Base-by-base conservation (phyloP, 768 basidiomycete species). In the Kwoniella botswanensis region DNA sequence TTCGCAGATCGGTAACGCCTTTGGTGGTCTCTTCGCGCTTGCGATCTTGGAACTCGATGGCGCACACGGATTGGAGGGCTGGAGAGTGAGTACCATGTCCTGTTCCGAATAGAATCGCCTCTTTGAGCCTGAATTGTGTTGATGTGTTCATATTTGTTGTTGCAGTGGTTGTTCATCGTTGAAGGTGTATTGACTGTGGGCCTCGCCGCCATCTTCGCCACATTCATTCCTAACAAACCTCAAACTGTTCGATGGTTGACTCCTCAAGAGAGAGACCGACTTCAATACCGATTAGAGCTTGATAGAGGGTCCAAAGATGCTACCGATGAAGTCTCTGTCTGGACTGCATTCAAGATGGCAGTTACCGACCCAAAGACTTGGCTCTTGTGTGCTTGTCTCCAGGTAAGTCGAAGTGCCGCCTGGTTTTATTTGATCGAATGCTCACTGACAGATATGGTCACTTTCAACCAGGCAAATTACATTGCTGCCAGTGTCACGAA, bases 141-240 rank as follows among this genome's bases (percentile, higher is more conserved):
- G 24, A 26, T 58, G 13, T 10, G 2, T 26, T 1, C 13, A 7
- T 43, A 4, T 7, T 21, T 43, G 15, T 6, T 42, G 15, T 12
- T 42, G 35, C 18, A 65, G 64, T 82, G 82, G 82, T 66, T 79
- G n/a, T 76, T 76, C 67, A 79, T 79, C 69, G 63, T 79, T 18
- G 76, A 76, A 61, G 70, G 72, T 53, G 50, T 63, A 26, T 29
- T 74, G 58, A 74, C 70, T 21, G 74, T 74, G 22, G 60, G 50
- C 22, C 65, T 75, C 42, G 75, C 68, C 12, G 44, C 22, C 22
- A 70, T 79, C 57, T 74, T 80, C 61, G 66, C 73, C 26, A 67
- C 72, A n/a, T 75, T 78, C 74, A 76, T 82, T 83, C 92, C 93
- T 11, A 87, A 94, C 84, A 93, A 94, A 79, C 93, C 94, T 1